Base-by-base conservation (phyloP, 1,284 basidiomycete species). In the Cryptococcus wingfieldii region DNA sequence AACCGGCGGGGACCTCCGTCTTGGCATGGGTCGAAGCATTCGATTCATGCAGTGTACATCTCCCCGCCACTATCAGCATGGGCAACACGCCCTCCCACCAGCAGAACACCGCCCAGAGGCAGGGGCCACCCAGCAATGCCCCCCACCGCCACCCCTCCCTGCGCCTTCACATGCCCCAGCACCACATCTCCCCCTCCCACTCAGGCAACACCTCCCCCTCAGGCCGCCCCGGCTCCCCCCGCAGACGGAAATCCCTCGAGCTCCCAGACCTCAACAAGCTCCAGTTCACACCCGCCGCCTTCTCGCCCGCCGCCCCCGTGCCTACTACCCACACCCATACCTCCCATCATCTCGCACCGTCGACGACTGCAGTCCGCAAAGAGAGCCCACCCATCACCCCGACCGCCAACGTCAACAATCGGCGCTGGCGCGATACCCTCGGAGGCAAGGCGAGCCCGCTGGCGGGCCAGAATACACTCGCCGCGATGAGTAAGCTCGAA, bases 1-100 rank as follows among this genome's bases (percentile, higher is more conserved):
- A 34, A 34, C 31, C 2, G 1, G 31, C 31, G 31, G 31, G 7
- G 7, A 34, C 31, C 31, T 34, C 31, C 31, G 31, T 34, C 31
- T 2, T 10, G 10, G 1, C 6, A 34, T 34, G 31, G 31, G 31
- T 6, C 31, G 3, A 5, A 34, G 31, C 31, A 34, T 34, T 8
- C 7, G 1, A 8, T 6, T 10, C 31, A 31, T 5, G 31, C 4
- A 34, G 31, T 10, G 10, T 34, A 8, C 31, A 34, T 34, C 31
- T 31, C 31, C 85, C 86, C 37, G 92, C 95, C 82, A 95, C 92
- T 97, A 75, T 42, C 41, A 62, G 3, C 54, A 75, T 75, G 73
- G 73, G 73, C 19, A 75, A 75, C 62, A 74, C 73, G 28, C 73
- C 73, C 25, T 75, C 73, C 9, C 60, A 67, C 47, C 67, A 64